A percentile compares a stretch with the other conserved stretches of the same genome.
These are phyloP conservation scores for Mortierella sp. DNA, from an alignment of 371 early-diverging fungal genomes.

Conservation along the genomic window DNA sequence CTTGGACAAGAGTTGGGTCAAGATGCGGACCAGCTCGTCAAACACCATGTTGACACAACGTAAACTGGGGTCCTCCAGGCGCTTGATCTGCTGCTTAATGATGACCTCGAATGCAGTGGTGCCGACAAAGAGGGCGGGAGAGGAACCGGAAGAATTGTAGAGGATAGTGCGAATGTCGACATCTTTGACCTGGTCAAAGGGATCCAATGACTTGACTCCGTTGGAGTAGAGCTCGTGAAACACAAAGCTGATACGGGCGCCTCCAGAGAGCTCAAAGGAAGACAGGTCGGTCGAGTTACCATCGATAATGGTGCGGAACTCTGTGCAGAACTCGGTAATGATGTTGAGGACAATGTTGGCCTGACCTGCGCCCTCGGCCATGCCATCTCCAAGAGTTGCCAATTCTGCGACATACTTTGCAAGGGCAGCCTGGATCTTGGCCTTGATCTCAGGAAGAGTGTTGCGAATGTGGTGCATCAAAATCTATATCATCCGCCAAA, in stretches of 20 bases:
- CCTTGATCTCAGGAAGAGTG: conserved; percentile 97
- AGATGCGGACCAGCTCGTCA: conserved; percentile 96
- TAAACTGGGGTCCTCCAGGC: conserved; percentile 96
- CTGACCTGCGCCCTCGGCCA: conserved; percentile 77
- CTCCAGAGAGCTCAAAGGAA: conserved; percentile 95
- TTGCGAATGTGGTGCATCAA: conserved; percentile 98
- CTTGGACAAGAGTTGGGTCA: conserved; percentile 91
- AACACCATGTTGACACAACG: conserved; percentile 95
- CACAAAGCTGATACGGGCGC: conserved; percentile 98
- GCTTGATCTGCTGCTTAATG: conserved; percentile 96
- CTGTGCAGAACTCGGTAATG: conserved; percentile 97
- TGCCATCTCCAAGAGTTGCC: conserved; percentile 89
- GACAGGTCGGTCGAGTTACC: conserved; percentile 95
- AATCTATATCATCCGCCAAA: conserved; percentile 68
- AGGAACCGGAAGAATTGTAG: conserved; percentile 98
- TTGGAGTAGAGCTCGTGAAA: conserved; percentile 97
- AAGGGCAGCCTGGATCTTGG: conserved; percentile 89
- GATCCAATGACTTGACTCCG: conserved; percentile 94
- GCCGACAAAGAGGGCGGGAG: conserved; percentile 96
- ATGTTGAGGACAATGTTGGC: conserved; percentile 93
- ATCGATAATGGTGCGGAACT: conserved; percentile 94
- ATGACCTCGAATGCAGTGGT: conserved; percentile 98
- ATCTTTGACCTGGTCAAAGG: conserved; percentile 97
- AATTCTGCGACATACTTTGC: conserved; percentile 91
- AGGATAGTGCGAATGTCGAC: conserved; percentile 97